Conservation (phyloP, 2,329 filamentous ascomycete genomes). For the Metarhizium brunneum region DNA sequence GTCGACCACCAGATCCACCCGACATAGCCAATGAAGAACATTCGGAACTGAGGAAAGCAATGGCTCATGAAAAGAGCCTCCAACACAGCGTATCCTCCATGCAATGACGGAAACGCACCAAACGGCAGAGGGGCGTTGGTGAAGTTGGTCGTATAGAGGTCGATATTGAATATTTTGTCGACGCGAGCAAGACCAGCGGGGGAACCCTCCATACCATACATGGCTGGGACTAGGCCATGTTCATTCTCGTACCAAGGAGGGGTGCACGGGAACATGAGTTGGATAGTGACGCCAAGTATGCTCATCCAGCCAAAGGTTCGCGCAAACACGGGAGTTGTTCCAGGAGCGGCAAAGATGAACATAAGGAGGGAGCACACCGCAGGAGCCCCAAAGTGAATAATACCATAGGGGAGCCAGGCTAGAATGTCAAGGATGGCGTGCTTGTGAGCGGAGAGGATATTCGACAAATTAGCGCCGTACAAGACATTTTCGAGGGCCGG, state of each 20-base stretch:
- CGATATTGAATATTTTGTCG: conserved; percentile 80
- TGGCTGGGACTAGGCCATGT: conserved; percentile 81
- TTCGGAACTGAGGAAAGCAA: conserved; percentile 75
- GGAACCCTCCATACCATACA: conserved; percentile 84
- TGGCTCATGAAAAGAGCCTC: conserved; percentile 91
- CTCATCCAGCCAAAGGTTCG: conserved; percentile 90
- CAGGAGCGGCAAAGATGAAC: conserved; percentile 83
- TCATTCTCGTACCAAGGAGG: conserved; percentile 96
- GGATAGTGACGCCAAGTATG: conserved; percentile 76
- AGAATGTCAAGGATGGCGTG: conserved; percentile 75
- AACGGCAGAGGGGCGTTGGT: conserved; percentile 86
- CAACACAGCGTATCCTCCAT: conserved; percentile 80
- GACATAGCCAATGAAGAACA: conserved; percentile 73
- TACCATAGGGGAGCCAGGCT: conserved; percentile 88
- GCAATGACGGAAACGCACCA: conserved; percentile 87
- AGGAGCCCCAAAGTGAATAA: conserved; percentile 82
- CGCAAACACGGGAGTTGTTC: conserved; percentile 75
- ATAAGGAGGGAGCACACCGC: conserved; percentile 69
- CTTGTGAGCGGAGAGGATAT: conserved; percentile 87
- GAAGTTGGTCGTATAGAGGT: conserved; percentile 89
- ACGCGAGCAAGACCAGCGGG: conserved; percentile 84
- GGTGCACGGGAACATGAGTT: conserved; percentile 86
- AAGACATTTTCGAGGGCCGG: conserved; percentile 93
- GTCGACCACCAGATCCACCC: conserved; percentile 98
- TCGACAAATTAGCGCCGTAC: conserved; percentile 91